These are phyloP conservation scores for Moricandia arvensis DNA, from an alignment of 345 rosid genomes.

Conservation along the genomic window DNA sequence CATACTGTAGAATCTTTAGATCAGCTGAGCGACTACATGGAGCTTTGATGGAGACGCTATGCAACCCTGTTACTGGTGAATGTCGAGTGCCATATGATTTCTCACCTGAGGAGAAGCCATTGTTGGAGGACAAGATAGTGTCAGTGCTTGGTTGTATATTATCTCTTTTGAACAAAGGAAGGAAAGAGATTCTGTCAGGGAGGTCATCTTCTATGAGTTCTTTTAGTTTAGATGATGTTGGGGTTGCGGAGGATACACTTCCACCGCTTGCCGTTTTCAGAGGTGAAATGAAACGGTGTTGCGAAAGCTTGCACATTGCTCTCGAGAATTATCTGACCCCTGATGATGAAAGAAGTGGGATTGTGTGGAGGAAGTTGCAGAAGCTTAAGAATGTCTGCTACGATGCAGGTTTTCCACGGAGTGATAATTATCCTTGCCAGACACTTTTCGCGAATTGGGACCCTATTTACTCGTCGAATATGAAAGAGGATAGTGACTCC, in stretches of 20 bases:
- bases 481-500: conserved; percentile 50
- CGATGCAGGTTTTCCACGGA: conserved; percentile 78
- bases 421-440: conserved; percentile 68
- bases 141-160: conserved; percentile 89
- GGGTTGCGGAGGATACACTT: conserved; percentile 60
- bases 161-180: conserved; percentile 82
- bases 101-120: conserved; percentile 72
- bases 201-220: conserved; percentile 57
- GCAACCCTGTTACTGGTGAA: conserved; percentile 96
- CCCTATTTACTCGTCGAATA: conserved; percentile 58
- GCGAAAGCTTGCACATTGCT: conserved; percentile 92
- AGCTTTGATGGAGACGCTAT: conserved; percentile 85
- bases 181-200: conserved; percentile 91
- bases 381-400: conserved; percentile 91
- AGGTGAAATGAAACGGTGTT: conserved; percentile 93
- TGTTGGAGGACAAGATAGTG: conserved; percentile 87
- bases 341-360: conserved; percentile 58
- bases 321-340: conserved; percentile 81
- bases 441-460: conserved; percentile 79
- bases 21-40: conserved; percentile 78
- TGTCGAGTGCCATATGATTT: conserved; percentile 76
- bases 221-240: conserved; percentile 61
- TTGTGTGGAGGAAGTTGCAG: conserved; percentile 90
- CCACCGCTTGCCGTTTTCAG: conserved; percentile 94
- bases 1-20: conserved; percentile 92